Percentiles rank a stretch among this genome's conserved stretches.
Evolutionary conservation across 495 filamentous ascomycete genomes (phyloP).

Genomic region (Staphylotrichum longicolle): DNA sequence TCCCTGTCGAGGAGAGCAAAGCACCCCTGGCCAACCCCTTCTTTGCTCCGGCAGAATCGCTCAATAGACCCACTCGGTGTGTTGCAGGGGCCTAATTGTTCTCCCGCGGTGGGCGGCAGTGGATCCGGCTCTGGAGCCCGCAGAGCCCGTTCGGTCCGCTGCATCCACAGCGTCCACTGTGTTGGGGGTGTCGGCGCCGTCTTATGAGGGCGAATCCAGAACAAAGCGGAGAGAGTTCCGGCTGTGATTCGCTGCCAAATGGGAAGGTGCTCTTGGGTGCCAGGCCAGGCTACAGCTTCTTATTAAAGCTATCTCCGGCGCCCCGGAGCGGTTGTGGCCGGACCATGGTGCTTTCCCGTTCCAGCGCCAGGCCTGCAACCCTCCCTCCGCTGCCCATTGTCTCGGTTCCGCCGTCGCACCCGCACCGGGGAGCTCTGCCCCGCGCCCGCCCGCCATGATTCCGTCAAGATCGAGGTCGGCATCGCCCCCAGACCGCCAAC

Average conservation of each 20-base stretch:
- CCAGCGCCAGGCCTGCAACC: not conserved
- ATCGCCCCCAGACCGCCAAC: conserved; percentile 14
- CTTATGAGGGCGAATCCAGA: not conserved
- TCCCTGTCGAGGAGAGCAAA: too few relatives aligned
- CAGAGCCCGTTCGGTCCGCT: too few relatives aligned
- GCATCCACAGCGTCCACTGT: not conserved
- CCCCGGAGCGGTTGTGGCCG: not conserved
- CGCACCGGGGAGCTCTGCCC: conserved; percentile 3
- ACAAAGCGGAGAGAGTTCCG: conserved; percentile 16
- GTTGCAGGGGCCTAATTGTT: not conserved
- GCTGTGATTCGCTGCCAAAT: conserved; percentile 14
- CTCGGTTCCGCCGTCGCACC: not conserved
- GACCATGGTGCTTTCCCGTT: conserved; percentile 4
- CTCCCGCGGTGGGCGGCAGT: not conserved
- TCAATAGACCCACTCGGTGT: not conserved
- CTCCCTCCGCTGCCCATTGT: not conserved
- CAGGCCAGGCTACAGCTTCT: conserved; percentile 8
- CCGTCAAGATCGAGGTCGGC: conserved; percentile 11
- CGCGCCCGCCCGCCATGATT: not conserved
- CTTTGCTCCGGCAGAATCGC: conserved; percentile 12
- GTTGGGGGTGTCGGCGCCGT: too few relatives aligned
- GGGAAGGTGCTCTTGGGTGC: conserved; percentile 1
- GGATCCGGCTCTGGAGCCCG: not conserved
- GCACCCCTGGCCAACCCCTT: not conserved
- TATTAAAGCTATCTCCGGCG: not conserved